These are phyloP conservation scores for Pisolithus tinctorius DNA, from an alignment of 768 basidiomycete species.

Conservation along the genomic window DNA sequence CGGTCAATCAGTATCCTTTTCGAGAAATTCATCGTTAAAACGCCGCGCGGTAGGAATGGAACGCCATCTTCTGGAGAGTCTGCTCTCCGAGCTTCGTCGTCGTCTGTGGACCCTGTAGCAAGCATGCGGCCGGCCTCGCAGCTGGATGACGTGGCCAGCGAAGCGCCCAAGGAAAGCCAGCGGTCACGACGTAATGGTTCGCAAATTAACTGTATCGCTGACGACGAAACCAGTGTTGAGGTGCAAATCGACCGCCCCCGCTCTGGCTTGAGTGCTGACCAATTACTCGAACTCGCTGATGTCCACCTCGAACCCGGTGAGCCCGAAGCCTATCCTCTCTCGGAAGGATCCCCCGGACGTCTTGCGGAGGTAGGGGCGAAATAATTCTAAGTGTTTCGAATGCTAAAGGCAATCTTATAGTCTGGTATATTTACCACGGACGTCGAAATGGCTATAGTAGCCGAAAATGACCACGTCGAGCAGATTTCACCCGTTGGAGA, in stretches of 20 bases:
- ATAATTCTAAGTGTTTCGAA: too few relatives aligned
- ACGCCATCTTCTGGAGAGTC: conserved; percentile 3
- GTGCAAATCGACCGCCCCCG: not conserved
- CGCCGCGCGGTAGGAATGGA: not conserved
- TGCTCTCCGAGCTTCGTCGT: not conserved
- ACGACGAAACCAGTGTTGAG: not conserved
- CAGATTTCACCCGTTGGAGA: too few relatives aligned
- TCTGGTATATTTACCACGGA: too few relatives aligned
- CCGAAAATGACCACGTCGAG: too few relatives aligned
- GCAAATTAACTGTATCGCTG: not conserved
- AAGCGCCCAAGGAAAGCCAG: not conserved
- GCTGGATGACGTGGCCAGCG: not conserved
- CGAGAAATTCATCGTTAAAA: conserved; percentile 13
- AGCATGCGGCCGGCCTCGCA: too few relatives aligned
- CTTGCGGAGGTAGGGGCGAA: not conserved
- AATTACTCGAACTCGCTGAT: conserved; percentile 18
- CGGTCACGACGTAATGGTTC: not conserved
- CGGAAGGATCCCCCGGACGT: not conserved
- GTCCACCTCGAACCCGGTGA: conserved; percentile 14
- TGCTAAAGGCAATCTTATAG: too few relatives aligned
- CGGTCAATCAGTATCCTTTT: conserved; percentile 5
- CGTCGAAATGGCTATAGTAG: too few relatives aligned
- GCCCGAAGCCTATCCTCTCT: not conserved
- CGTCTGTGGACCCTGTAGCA: too few relatives aligned
- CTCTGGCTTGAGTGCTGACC: conserved; percentile 11